Evolutionary conservation across 2,329 filamentous ascomycete species (phyloP), one percentile per base, ranked within the genome.

Genomic region (Diaporthe citrichinensis): DNA sequence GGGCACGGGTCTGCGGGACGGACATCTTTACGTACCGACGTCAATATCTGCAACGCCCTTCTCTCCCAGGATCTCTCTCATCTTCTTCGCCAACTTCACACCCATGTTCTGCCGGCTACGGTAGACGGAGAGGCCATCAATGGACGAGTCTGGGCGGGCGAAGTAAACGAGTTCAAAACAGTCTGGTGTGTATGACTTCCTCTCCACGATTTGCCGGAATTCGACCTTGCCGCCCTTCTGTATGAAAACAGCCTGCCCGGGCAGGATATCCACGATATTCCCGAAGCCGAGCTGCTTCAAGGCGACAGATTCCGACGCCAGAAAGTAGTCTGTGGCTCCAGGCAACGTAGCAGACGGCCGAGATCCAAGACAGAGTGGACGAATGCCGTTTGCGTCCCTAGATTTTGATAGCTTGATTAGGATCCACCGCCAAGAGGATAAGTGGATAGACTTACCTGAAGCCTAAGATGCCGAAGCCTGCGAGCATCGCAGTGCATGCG

Each of bases 141-240:
- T 96, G 79, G 92, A 88, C 0, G 91, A 93, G 83, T 98, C 95
- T 0, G 94, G 94, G 2, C 95, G 89, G 20, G 94, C 93, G 80
- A 98, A 95, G 86, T 98, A 98, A 75, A 98, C 93, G 78, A 92
- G 95, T 84, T 97, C 94, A 80, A 97, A 97, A 77, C 95, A 94
- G 82, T 98, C 95, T 1, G 95, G 95, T 2, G 94, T 92, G 81
- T 98, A 98, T 23, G 89, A 88, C 79, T 90, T 89, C 79, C 89
- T 88, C 76, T 90, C 85, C 55, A 92, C 90, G 20, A 98, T 92
- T 83, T 98, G 95, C 77, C 89, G 88, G 86, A 96, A 97, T 65
- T 92, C 89, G 1, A 95, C 94, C 72, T 88, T 87, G 68, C 90
- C 88, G 55, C 94, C 94, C 85, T 97, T 97, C 80, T 93, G 88